phyloP scores from a whole-genome alignment of 2,329 filamentous ascomycete genomes.

The Thyridium curvatum region DNA sequence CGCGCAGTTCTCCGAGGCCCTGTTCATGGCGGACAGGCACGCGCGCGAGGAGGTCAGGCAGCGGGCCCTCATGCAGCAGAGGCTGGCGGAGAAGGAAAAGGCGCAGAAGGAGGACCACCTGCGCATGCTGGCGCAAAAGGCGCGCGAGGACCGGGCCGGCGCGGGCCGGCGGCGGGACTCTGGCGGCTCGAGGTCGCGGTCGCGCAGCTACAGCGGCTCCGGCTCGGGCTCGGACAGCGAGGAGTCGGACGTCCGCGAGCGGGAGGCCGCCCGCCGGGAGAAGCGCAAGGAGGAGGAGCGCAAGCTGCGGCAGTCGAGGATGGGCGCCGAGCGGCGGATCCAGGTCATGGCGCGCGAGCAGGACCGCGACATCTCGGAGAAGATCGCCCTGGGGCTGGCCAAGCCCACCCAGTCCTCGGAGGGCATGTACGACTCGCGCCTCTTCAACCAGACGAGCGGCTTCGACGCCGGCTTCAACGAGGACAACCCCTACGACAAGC shows the following conservation, averaged over 20 bases:
- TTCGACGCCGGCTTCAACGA: conserved; percentile 94
- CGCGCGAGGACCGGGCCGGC: conserved; percentile 70
- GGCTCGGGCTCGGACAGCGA: conserved; percentile 50
- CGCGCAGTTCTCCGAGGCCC: conserved; percentile 86
- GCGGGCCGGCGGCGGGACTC: conserved; percentile 25
- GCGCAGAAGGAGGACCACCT: conserved; percentile 88
- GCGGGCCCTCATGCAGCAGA: conserved; percentile 89
- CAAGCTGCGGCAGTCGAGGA: conserved; percentile 85
- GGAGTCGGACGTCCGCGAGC: conserved; percentile 64
- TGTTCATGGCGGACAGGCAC: conserved; percentile 91
- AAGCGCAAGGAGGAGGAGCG: conserved; percentile 77
- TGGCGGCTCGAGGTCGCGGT: conserved; percentile 26
- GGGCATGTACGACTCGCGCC: conserved; percentile 91
- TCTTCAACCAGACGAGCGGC: conserved; percentile 91
- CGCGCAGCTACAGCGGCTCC: conserved; percentile 46
- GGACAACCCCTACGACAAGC: conserved; percentile 96
- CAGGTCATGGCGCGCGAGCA: conserved; percentile 94
- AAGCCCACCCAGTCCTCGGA: conserved; percentile 91
- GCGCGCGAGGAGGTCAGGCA: conserved; percentile 93
- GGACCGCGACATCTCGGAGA: conserved; percentile 94
- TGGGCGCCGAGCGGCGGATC: conserved; percentile 87
- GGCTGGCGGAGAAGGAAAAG: conserved; percentile 94
- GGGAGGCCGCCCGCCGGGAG: conserved; percentile 73
- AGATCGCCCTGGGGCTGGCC: conserved; percentile 87
- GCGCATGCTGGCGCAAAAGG: conserved; percentile 81